Evolutionary conservation across 2,329 filamentous ascomycete species (phyloP).

Genomic region (Fusarium pseudograminearum): DNA sequence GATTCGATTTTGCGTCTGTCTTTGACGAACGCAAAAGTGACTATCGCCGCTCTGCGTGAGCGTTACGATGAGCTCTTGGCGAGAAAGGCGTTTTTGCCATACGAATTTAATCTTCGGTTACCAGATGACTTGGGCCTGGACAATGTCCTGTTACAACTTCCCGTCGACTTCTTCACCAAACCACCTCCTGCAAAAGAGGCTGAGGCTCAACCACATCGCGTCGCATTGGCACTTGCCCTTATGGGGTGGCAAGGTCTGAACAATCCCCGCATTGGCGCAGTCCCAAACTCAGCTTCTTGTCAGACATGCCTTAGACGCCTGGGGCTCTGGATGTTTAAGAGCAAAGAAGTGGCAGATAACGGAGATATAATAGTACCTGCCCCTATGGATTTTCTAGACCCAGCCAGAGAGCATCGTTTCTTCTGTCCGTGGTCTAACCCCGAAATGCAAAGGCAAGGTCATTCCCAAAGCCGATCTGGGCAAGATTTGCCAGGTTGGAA

Average conservation of each 20-base stretch:
- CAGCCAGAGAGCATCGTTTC: constrained; percentile 79
- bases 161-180: constrained; percentile 65
- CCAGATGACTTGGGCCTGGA: constrained; percentile 66
- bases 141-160: constrained; percentile 62
- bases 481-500: constrained; percentile 66
- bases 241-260: constrained; percentile 80
- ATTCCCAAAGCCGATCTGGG: constrained; percentile 51
- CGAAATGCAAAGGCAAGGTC: constrained; percentile 64
- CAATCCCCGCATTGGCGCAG: constrained; percentile 66
- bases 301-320: constrained; percentile 88
- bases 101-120: constrained; percentile 70
- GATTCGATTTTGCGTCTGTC: constrained; percentile 72
- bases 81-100: constrained; percentile 68
- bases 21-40: constrained; percentile 70
- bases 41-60: constrained; percentile 68
- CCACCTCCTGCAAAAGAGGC: constrained; percentile 52
- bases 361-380: constrained; percentile 68
- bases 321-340: constrained; percentile 93
- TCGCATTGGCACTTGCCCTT: constrained; percentile 76
- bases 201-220: constrained; percentile 61
- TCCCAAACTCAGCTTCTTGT: constrained; percentile 82
- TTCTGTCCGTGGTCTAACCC: constrained; percentile 86
- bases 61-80: constrained; percentile 74
- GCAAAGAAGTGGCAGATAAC: constrained; percentile 71
- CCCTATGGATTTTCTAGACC: constrained; percentile 75